phyloP scores from a whole-genome alignment of 164 flowering plant species.

The Protea cynaroides region DNA sequence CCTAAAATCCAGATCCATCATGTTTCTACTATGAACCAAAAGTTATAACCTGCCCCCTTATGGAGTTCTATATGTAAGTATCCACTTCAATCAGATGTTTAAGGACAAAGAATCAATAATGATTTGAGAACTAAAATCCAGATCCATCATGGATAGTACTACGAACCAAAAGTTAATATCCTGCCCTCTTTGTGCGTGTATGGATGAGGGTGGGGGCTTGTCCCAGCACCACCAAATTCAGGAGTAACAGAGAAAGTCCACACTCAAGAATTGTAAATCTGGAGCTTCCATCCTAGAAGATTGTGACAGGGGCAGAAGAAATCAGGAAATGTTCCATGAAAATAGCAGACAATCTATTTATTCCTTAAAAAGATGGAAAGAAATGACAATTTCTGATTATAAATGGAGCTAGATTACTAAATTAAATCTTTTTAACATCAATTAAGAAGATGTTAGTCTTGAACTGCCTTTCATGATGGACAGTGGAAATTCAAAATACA shows the following conservation, averaged over 20 bases:
- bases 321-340: conserved; percentile 1
- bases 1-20: too few species aligned
- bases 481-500: conserved; percentile 22
- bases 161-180: too few species aligned
- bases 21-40: too few species aligned
- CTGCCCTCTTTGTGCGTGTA: too few species aligned
- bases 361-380: not conserved
- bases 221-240: conserved; percentile 1
- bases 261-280: not conserved
- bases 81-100: too few species aligned
- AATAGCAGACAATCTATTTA: not conserved
- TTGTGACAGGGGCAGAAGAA: not conserved
- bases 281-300: not conserved
- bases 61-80: too few species aligned
- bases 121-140: too few species aligned
- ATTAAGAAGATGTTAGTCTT: conserved; percentile 43
- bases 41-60: too few species aligned
- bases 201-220: not conserved
- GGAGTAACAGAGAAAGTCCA: not conserved
- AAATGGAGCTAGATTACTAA: conserved; percentile 7
- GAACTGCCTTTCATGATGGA: conserved; percentile 33
- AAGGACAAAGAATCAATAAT: too few species aligned
- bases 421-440: conserved; percentile 15
- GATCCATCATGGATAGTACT: too few species aligned
- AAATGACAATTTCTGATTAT: conserved; percentile 5